Evolutionary conservation across 2,329 filamentous ascomycete species (phyloP), one percentile per base, ranked within the genome.

Genomic region (Fusarium sp.): DNA sequence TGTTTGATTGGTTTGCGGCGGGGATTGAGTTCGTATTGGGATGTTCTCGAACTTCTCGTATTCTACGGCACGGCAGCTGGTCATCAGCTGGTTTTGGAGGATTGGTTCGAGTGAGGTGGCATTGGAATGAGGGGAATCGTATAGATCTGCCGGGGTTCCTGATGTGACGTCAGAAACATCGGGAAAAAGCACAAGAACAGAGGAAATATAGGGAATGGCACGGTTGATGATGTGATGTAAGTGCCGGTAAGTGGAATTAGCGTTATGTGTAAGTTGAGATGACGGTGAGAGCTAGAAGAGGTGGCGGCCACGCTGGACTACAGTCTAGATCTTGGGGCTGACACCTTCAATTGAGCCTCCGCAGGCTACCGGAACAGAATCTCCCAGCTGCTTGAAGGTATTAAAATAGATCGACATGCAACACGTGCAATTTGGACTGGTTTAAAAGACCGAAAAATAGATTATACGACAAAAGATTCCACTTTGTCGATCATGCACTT

Each of bases 11-110:
- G 50, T 5, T 18, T 12, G 4, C 3, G 10, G 5, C n/a, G n/a
- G 50, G 24, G 24, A 53, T 53, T 43, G 14, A 53, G 34, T 53
- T 53, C 50, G 50, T 53, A 53, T 53, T 22, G 10, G 9, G 32
- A 38, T 40, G 24, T 27, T 53, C 38, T 22, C 16, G 50, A 27
- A 53, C 50, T 18, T 34, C 34, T 29, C 50, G 50, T 53, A 53
- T 43, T 16, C 6, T 29, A 38, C 34, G 18, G 34, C 34, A n/a
- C 34, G 18, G 18, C 18, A 43, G 6, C 18, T 43, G 34, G 16
- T 27, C 24, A 15, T 53, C 34, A 53, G 34, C 8, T 29, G n/a
- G 14, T 43, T 42, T 38, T 7, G 34, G 3, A n/a, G 6, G n/a
- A 4, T n/a, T 1, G 18, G 22, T 27, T 11, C 3, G 20, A 10